These are phyloP conservation scores for Arthroderma sp. DNA, from an alignment of 2,329 filamentous ascomycete genomes.

Conservation along the genomic window DNA sequence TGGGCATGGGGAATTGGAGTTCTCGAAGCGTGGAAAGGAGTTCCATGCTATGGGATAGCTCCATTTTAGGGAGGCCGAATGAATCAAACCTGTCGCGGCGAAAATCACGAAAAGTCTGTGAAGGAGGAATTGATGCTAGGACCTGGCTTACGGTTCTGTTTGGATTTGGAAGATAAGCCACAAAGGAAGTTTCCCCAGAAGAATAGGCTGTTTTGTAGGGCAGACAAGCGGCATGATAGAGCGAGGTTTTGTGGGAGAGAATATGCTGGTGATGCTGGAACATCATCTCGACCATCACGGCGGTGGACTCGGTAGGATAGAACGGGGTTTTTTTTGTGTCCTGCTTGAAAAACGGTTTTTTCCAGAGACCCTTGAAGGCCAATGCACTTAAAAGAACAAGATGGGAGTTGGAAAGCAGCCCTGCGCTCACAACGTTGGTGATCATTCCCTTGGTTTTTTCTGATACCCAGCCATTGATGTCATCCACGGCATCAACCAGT, in stretches of 20 bases:
- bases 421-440: not conserved
- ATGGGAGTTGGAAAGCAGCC: not conserved
- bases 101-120: not conserved
- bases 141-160: not conserved
- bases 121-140: not conserved
- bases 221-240: not conserved
- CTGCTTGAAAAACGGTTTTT: not conserved
- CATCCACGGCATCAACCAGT: not conserved
- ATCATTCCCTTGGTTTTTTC: constrained; percentile 1
- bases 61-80: constrained; percentile 2
- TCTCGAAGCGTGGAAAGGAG: not conserved
- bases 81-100: not conserved
- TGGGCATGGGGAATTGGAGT: not conserved
- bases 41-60: not conserved
- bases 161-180: not conserved
- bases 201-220: not conserved
- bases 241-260: not conserved
- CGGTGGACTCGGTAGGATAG: not conserved
- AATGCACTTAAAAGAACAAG: not conserved
- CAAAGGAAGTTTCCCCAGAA: not conserved
- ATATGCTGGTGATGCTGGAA: not conserved
- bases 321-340: not conserved
- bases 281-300: constrained; percentile 1
- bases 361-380: constrained; percentile 2
- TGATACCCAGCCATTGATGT: constrained; percentile 1